These are phyloP conservation scores for Pholiota adiposa DNA, from an alignment of 1,284 basidiomycete species.

Conservation along the genomic window DNA sequence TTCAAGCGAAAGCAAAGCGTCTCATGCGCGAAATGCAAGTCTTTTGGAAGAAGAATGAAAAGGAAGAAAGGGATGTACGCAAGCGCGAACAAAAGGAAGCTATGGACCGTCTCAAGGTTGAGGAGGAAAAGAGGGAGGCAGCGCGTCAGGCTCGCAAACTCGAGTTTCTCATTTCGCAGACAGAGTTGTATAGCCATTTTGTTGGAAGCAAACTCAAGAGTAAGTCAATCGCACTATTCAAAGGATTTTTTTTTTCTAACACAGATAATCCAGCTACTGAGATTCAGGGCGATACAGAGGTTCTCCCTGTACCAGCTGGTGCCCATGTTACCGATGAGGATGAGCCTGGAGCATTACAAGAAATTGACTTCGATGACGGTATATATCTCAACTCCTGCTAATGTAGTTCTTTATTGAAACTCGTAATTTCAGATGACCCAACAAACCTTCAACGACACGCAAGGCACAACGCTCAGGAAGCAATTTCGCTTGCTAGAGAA, in stretches of 20 bases:
- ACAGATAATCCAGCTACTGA: conserved; percentile 68
- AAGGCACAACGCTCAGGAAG: conserved; percentile 88
- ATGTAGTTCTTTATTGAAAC: neutral
- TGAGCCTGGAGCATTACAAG: conserved; percentile 57
- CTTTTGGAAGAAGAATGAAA: conserved; percentile 98
- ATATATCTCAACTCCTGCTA: conserved; percentile 24
- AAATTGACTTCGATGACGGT: conserved; percentile 97
- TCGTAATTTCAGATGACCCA: conserved; percentile 71
- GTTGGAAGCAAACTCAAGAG: conserved; percentile 98
- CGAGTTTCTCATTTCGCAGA: conserved; percentile 99
- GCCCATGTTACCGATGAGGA: conserved; percentile 58
- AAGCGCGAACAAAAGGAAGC: conserved; percentile 96
- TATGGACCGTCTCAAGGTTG: conserved; percentile 86
- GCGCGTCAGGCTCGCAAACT: conserved; percentile 96
- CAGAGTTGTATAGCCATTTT: conserved; percentile 99
- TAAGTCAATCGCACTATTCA: conserved; percentile 44
- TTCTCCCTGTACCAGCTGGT: conserved; percentile 55
- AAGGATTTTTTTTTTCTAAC: neutral
- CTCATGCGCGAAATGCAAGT: conserved; percentile 95
- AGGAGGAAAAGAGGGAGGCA: conserved; percentile 96
- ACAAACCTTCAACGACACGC: conserved; percentile 92
- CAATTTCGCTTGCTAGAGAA: conserved; percentile 80
- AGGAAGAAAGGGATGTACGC: conserved; percentile 91
- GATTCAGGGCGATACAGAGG: conserved; percentile 76
- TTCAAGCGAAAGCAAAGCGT: conserved; percentile 86